Evolutionary conservation across 768 basidiomycete species (phyloP), one percentile per base, ranked within the genome.

Genomic region (Mycena amicta): DNA sequence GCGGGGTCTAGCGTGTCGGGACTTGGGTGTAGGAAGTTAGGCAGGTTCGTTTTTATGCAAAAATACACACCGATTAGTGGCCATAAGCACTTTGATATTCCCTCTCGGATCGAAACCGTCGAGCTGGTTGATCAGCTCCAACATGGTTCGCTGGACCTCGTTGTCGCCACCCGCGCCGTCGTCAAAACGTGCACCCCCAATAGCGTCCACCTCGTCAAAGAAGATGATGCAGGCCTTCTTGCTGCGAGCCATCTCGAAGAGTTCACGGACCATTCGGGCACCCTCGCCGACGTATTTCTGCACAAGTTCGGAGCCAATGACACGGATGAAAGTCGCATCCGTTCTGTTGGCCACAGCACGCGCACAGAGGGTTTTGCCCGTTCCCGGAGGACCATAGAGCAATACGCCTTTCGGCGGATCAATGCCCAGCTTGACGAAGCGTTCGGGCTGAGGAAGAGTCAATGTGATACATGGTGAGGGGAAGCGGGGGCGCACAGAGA

Each of bases 221-320:
- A 99, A 99, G 69, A 99, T 98, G 70, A 99, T 98, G 69, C 97
- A 98, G 1, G 97, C 97, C 75, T 98, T 98, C 80, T 98, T 98
- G 64, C 89, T 89, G 61, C 97, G 84, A 28, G 97, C 97, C 96
- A 98, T 98, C 76, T 98, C 97, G 74, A 99, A 99, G 57, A 98
- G 78, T 70, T 98, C 97, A 49, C 97, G 88, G 18, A 99, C 95
- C 97, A 98, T 98, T 58, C 97, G 83, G 5, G 97, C 97, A 59
- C 97, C 97, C 74, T 99, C 97, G 47, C 97, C 97, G 50, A 99
- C 97, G 71, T 99, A 99, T 73, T 99, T 99, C 75, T 99, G 97
- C n/a, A 99, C 97, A 16, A 99, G 82, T 73, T 99, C 97, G 13
- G 96, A 98, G 15, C 97, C 97, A 69, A 98, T 98, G 53, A 99